phyloP scores from a whole-genome alignment of 805 yeast species.

The Myxozyma sirexii region DNA sequence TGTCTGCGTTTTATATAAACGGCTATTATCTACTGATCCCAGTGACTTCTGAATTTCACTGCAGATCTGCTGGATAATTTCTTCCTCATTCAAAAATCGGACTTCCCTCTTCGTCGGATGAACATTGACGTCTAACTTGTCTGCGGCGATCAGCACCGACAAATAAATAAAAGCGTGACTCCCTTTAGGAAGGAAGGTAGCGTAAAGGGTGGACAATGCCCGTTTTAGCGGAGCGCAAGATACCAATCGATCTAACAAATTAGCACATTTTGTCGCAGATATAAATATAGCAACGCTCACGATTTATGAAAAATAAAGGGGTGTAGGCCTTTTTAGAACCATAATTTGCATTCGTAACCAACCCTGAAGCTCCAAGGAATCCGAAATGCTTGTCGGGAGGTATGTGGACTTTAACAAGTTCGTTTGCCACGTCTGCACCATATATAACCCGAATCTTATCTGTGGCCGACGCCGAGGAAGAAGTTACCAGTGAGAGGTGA shows the following conservation, averaged over 20 bases:
- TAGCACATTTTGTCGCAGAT: not conserved
- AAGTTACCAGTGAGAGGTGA: slow-evolving; percentile 63
- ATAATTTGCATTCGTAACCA: slow-evolving; percentile 71
- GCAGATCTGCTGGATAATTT: slow-evolving; percentile 68
- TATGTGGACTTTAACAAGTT: slow-evolving; percentile 55
- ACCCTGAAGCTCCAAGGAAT: slow-evolving; percentile 57
- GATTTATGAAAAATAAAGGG: slow-evolving; percentile 83
- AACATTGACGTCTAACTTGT: slow-evolving; percentile 83
- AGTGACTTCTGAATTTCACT: slow-evolving; percentile 54
- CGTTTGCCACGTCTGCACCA: slow-evolving; percentile 69
- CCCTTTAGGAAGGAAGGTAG: slow-evolving; percentile 75
- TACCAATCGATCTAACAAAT: slow-evolving; percentile 61
- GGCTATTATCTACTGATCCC: slow-evolving; percentile 61
- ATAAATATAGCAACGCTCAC: slow-evolving; percentile 6
- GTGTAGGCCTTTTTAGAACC: slow-evolving; percentile 62
- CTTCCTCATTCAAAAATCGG: slow-evolving; percentile 80
- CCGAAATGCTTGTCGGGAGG: slow-evolving; percentile 50
- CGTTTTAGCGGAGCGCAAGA: slow-evolving; percentile 77
- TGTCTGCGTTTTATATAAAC: slow-evolving; percentile 70
- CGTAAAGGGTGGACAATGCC: slow-evolving; percentile 64
- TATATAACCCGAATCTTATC: slow-evolving; percentile 76
- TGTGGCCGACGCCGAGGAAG: slow-evolving; percentile 52
- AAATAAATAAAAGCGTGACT: slow-evolving; percentile 75
- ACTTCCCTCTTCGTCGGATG: slow-evolving; percentile 97
- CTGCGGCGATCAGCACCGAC: slow-evolving; percentile 65